phyloP scores from a whole-genome alignment of 306 rosid genomes.

The Mucuna pruriens region DNA sequence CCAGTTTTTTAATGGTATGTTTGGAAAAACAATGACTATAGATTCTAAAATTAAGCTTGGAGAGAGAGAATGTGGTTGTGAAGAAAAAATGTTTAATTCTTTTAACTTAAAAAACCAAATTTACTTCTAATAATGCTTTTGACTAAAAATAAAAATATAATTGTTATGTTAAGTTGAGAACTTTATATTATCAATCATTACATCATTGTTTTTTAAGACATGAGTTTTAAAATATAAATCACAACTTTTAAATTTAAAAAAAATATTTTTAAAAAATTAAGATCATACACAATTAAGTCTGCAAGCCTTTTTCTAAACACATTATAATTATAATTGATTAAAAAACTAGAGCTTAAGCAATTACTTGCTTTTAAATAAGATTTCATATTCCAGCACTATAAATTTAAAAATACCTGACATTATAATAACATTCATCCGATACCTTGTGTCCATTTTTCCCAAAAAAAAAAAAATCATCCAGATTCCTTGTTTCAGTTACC shows the following conservation, averaged over 20 bases:
- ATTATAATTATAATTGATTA: too few species aligned
- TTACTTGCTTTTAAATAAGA: not conserved
- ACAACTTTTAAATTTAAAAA: not conserved
- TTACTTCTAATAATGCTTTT: not conserved
- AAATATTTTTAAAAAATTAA: not conserved
- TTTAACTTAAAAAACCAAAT: not conserved
- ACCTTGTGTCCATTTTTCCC: too few species aligned
- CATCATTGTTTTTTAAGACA: too few species aligned
- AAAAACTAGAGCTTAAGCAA: too few species aligned
- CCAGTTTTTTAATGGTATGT: not conserved
- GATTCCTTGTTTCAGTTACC: too few species aligned
- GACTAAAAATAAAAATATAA: not conserved
- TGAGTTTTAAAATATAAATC: not conserved
- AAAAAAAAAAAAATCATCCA: too few species aligned
- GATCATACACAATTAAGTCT: not conserved
- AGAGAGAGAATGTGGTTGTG: not conserved
- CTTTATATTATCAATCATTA: not conserved
- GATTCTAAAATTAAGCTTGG: not conserved
- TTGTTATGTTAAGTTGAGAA: not conserved
- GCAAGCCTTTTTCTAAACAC: too few species aligned
- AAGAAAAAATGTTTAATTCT: not conserved
- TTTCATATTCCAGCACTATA: not conserved
- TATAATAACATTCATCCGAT: not conserved
- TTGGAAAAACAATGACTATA: not conserved
- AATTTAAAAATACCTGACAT: not conserved